Evolutionary conservation across 257 asterid genomes (phyloP), one percentile per base, ranked within the genome.

Genomic region (Anisodus acutangulus): DNA sequence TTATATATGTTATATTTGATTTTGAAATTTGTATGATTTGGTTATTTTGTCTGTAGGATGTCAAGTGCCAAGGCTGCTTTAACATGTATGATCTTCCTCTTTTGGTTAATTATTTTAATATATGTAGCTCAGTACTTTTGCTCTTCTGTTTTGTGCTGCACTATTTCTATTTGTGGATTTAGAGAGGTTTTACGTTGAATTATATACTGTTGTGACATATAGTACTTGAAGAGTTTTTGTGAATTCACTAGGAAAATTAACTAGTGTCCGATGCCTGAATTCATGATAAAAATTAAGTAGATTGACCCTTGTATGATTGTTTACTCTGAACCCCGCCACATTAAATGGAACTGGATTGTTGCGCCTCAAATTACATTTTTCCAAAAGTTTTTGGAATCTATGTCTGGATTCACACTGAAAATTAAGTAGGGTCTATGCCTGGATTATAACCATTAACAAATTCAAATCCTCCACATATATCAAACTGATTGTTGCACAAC

Each of bases 1-100:
- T 43, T 19, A 64, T 79, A 1, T n/a, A 45, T 43, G 13, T 2
- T 54, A 67, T 84, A 31, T 31, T 17, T 0, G 58, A 60, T 22
- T 51, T 84, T 62, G 79, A 26, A n/a, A 3, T 78, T 84, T 9
- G 67, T 43, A 2, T 76, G 64, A 31, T 66, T 70, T 41, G 35
- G 8, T 55, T 49, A 31, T 84, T 78, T n/a, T 70, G 7, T 4
- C 4, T 19, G 59, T 68, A 88, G 94, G 92, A 91, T 84, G 95
- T 93, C 9, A 91, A 91, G 83, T 93, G 93, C 16, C 93, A 91
- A 76, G 97, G 93, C 41, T 93, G 93, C 89, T 91, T 93, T 47
- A 91, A 93, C 84, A 93, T 91, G 94, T 93, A 83, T 88, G 92
- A 69, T 41, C 13, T 71, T 8, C 31, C 1, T 47, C 11, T 13